Percentiles rank a stretch among this genome's conserved stretches.
These are phyloP conservation scores for Annulohypoxylon stygium DNA, from an alignment of 495 filamentous ascomycete genomes.

Conservation along the genomic window DNA sequence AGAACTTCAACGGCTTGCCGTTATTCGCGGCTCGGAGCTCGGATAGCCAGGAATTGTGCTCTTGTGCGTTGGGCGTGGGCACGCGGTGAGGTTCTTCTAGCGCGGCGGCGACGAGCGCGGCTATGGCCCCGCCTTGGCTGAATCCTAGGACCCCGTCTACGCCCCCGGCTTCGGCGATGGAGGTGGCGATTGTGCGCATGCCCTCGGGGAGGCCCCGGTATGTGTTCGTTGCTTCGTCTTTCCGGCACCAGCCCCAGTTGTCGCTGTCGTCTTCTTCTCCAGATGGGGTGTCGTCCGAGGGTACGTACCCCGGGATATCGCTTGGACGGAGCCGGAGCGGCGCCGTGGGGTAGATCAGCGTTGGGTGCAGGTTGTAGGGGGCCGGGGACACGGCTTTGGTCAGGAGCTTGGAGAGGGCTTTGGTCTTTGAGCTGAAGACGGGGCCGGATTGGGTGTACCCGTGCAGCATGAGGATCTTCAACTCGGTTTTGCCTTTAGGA, in stretches of 20 bases:
- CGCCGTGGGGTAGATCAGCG: slow-evolving; percentile 72
- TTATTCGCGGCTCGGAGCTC: slow-evolving; percentile 59
- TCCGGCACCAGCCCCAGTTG: slow-evolving; percentile 86
- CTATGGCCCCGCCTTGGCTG: slow-evolving; percentile 75
- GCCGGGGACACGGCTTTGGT: slow-evolving; percentile 73
- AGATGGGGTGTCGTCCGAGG: slow-evolving; percentile 6
- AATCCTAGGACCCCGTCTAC: slow-evolving; percentile 84
- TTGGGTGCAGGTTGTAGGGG: slow-evolving; percentile 65
- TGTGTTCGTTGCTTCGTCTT: slow-evolving; percentile 67
- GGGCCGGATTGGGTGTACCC: slow-evolving; percentile 93
- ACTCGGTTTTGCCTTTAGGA: slow-evolving; percentile 53
- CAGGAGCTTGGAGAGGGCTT: slow-evolving; percentile 84
- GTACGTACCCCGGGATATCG: slow-evolving; percentile 79
- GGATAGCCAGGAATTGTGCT: slow-evolving; percentile 49
- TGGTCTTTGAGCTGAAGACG: slow-evolving; percentile 89
- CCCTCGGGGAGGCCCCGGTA: slow-evolving; percentile 78
- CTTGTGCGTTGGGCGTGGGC: slow-evolving; percentile 40
- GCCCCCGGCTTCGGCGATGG: slow-evolving; percentile 69
- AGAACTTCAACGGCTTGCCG: slow-evolving; percentile 79
- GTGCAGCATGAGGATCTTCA: slow-evolving; percentile 71
- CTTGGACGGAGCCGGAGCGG: slow-evolving; percentile 69
- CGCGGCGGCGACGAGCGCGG: slow-evolving; percentile 71
- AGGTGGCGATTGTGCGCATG: slow-evolving; percentile 68
- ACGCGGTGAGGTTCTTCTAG: slow-evolving; percentile 65
- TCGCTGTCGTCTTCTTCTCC: slow-evolving; percentile 59